Evolutionary conservation across 148 eudicot species (phyloP).

Genomic region (Pouteria glomerata): DNA sequence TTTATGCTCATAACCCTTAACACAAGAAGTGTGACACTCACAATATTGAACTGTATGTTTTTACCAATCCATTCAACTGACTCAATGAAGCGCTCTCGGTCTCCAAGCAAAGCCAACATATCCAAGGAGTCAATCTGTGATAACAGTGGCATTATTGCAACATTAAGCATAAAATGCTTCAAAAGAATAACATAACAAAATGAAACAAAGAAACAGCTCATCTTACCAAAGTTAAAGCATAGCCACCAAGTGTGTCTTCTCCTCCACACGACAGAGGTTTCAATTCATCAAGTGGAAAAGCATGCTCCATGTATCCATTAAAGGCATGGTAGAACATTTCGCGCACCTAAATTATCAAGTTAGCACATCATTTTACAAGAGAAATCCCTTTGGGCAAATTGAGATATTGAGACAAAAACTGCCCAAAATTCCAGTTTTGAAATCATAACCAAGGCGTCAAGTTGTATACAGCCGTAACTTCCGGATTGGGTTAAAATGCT

Average conservation of each 20-base stretch:
- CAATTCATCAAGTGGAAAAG: constrained; percentile 92
- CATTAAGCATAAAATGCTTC: not conserved
- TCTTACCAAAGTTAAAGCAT: constrained; percentile 89
- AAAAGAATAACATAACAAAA: not conserved
- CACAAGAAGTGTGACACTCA: constrained; percentile 43
- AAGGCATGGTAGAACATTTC: constrained; percentile 98
- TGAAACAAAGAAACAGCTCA: not conserved
- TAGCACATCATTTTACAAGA: constrained; percentile 4
- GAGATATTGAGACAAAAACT: not conserved
- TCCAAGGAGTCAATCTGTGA: constrained; percentile 89
- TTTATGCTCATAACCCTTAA: not conserved
- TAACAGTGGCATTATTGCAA: constrained; percentile 2
- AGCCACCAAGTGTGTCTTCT: constrained; percentile 96
- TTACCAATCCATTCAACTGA: constrained; percentile 97
- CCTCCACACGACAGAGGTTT: constrained; percentile 87
- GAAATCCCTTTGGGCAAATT: not conserved
- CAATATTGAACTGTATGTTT: constrained; percentile 95
- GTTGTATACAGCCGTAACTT: not conserved
- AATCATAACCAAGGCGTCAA: not conserved
- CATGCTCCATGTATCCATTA: constrained; percentile 92
- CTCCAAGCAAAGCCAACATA: constrained; percentile 90
- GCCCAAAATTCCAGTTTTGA: not conserved
- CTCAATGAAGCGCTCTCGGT: constrained; percentile 61
- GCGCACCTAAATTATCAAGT: constrained; percentile 43
- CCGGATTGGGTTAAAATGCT: not conserved